These are phyloP conservation scores for Leucosporidium scottii DNA, from an alignment of 768 basidiomycete species.

Conservation along the genomic window DNA sequence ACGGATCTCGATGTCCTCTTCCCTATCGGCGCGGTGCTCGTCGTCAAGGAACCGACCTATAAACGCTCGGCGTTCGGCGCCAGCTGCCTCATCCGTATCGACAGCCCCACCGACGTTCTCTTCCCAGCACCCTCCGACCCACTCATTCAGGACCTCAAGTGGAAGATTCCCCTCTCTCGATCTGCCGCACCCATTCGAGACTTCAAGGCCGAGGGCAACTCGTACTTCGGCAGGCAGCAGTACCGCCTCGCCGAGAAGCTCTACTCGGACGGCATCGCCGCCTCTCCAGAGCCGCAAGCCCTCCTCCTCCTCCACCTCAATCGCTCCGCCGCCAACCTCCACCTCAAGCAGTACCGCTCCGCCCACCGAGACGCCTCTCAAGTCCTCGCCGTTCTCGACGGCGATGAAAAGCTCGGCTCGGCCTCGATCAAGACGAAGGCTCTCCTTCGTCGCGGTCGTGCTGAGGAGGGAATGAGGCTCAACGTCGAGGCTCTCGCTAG, in stretches of 20 bases:
- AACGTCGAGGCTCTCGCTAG: not conserved
- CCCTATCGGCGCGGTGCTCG: slow-evolving; percentile 38
- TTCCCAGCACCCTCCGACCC: not conserved
- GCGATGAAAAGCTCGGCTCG: not conserved
- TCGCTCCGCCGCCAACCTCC: slow-evolving; percentile 17
- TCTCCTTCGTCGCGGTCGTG: slow-evolving; percentile 39
- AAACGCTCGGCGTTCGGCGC: slow-evolving; percentile 28
- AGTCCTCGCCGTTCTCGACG: not conserved
- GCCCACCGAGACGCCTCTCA: slow-evolving; percentile 3
- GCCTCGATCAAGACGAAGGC: slow-evolving; percentile 60
- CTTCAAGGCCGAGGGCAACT: slow-evolving; percentile 38
- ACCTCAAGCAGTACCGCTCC: not conserved
- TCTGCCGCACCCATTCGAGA: not conserved
- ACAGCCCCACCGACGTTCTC: slow-evolving; percentile 40
- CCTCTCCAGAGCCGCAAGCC: not conserved
- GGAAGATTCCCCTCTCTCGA: not conserved
- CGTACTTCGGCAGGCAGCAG: slow-evolving; percentile 29
- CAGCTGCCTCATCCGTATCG: slow-evolving; percentile 37
- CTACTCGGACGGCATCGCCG: slow-evolving; percentile 30
- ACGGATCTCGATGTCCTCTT: slow-evolving; percentile 38
- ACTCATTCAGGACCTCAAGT: slow-evolving; percentile 18
- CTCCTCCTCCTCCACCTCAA: slow-evolving; percentile 20
- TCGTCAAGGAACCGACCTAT: slow-evolving; percentile 42
- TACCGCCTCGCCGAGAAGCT: slow-evolving; percentile 39
- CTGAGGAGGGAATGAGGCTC: not conserved